A percentile compares a stretch with the other conserved stretches of the same genome.
Conservation (phyloP, 2,329 filamentous ascomycete species). For the Curvularia lunata region DNA sequence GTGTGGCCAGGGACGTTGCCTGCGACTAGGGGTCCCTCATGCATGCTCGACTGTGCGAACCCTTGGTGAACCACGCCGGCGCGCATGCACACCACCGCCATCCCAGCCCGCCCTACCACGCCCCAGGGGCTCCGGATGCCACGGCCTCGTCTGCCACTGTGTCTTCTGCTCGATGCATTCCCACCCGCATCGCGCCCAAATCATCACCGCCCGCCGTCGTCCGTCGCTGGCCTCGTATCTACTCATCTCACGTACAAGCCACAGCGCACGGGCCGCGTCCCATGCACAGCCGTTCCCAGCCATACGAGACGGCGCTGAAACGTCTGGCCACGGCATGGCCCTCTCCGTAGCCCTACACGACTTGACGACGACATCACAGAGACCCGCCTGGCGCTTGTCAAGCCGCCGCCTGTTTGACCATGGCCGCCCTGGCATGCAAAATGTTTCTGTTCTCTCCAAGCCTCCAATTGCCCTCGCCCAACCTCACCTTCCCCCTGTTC, state of each 20-base stretch:
- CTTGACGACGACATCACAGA: conserved; percentile 25
- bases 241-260: not conserved
- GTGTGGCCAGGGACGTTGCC: not conserved
- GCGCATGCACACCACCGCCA: no score
- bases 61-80: not conserved
- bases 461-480: conserved; percentile 7
- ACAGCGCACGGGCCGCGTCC: not conserved
- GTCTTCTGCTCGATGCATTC: no score
- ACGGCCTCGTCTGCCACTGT: no score
- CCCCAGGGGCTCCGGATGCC: no score
- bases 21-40: not conserved
- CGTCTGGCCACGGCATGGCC: conserved; percentile 26
- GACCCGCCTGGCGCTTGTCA: conserved; percentile 21
- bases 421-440: conserved; percentile 24
- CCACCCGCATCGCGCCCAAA: no score
- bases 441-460: conserved; percentile 13
- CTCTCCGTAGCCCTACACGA: conserved; percentile 24
- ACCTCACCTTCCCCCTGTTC: not conserved
- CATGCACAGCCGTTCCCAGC: not conserved
- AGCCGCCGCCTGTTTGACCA: conserved; percentile 17
- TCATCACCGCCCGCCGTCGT: no score
- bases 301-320: conserved; percentile 45
- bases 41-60: not conserved
- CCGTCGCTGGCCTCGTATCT: not conserved
- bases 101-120: not conserved